phyloP scores from a whole-genome alignment of 495 filamentous ascomycete genomes.

The Staphylotrichum longicolle region DNA sequence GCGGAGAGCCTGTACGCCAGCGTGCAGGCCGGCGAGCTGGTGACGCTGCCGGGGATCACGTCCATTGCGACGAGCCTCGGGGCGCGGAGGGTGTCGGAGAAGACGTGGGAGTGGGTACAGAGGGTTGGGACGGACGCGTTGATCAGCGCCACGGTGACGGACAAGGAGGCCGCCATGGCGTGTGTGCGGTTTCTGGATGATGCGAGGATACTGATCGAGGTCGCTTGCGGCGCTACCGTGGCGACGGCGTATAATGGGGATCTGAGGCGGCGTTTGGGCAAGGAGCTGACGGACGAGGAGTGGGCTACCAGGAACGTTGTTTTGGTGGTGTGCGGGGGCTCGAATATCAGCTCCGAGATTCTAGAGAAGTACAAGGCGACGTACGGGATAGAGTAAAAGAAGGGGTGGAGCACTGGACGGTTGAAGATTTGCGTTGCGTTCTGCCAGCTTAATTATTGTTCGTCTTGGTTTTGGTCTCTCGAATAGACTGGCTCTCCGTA shows the following conservation, averaged over 20 bases:
- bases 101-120: constrained; percentile 63
- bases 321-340: constrained; percentile 83
- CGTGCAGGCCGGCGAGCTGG: constrained; percentile 57
- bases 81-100: constrained; percentile 66
- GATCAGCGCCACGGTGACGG: constrained; percentile 66
- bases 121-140: constrained; percentile 44
- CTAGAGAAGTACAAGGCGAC: constrained; percentile 60
- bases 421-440: constrained; percentile 5
- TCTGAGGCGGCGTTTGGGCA: constrained; percentile 59
- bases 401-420: not conserved
- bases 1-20: constrained; percentile 67
- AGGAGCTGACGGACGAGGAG: constrained; percentile 51
- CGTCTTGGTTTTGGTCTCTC: constrained; percentile 9
- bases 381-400: constrained; percentile 42
- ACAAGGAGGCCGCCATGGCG: constrained; percentile 76
- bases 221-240: constrained; percentile 77
- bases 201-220: constrained; percentile 77
- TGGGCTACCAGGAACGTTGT: constrained; percentile 68
- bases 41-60: constrained; percentile 72
- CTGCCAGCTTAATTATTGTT: not conserved
- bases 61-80: constrained; percentile 79
- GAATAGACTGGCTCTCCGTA: constrained; percentile 32
- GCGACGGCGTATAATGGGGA: constrained; percentile 65
- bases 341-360: constrained; percentile 66
- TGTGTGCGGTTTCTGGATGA: constrained; percentile 77